phyloP scores from a whole-genome alignment of 352 stramenopile species.

The Pythium grandisporangium region DNA sequence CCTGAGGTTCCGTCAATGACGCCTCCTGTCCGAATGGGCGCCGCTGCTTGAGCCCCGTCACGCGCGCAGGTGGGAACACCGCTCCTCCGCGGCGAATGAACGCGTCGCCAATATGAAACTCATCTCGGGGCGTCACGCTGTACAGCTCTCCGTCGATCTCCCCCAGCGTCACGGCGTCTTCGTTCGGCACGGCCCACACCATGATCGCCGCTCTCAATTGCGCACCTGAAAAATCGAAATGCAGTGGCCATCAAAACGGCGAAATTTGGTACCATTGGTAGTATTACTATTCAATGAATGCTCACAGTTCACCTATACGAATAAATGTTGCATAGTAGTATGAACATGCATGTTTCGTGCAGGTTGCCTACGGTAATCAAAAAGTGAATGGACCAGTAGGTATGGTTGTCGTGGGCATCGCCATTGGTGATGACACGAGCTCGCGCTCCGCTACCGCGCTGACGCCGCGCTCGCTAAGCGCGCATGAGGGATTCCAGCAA shows the following conservation, averaged over 20 bases:
- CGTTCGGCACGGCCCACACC: conserved; percentile 53
- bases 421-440: no score
- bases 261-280: no score
- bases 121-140: conserved; percentile 48
- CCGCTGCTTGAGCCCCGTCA: conserved; percentile 35
- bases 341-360: no score
- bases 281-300: no score
- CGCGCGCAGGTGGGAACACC: conserved; percentile 44
- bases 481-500: no score
- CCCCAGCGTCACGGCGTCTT: conserved; percentile 63
- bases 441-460: no score
- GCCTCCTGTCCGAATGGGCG: conserved; percentile 45
- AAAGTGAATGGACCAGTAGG: conserved; percentile 3
- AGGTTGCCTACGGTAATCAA: conserved; percentile 1
- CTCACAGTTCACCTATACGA: no score
- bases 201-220: no score
- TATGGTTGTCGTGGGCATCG: conserved; percentile 9
- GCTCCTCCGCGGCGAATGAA: conserved; percentile 50
- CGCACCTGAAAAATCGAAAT: conserved; percentile 1
- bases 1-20: conserved; percentile 42
- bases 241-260: no score
- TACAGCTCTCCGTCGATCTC: conserved; percentile 69
- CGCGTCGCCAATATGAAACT: conserved; percentile 46
- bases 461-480: no score
- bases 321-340: no score